phyloP scores from a whole-genome alignment of 495 filamentous ascomycete genomes.

The Penicillium crystallinum region DNA sequence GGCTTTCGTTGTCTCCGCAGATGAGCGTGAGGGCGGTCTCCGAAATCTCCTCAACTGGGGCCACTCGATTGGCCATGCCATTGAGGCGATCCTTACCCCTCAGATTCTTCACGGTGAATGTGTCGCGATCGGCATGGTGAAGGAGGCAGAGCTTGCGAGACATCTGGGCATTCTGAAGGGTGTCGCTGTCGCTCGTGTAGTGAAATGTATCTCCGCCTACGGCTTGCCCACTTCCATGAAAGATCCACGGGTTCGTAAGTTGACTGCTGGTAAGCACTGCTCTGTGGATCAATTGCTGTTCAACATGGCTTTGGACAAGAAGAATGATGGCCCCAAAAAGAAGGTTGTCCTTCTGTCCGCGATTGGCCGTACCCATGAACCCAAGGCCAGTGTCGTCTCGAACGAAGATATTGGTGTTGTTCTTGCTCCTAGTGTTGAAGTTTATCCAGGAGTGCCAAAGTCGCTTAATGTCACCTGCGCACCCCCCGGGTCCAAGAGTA shows the following conservation, averaged over 20 bases:
- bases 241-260: constrained; percentile 76
- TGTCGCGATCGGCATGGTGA: constrained; percentile 97
- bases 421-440: constrained; percentile 71
- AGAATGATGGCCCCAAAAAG: constrained; percentile 93
- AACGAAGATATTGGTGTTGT: constrained; percentile 82
- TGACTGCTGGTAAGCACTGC: constrained; percentile 83
- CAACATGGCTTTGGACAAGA: constrained; percentile 98
- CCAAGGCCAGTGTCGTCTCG: constrained; percentile 77
- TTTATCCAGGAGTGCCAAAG: constrained; percentile 62
- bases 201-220: constrained; percentile 91
- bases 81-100: constrained; percentile 90
- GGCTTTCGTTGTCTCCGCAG: constrained; percentile 84
- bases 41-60: constrained; percentile 96
- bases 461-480: constrained; percentile 66
- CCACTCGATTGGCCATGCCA: constrained; percentile 96
- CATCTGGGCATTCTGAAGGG: constrained; percentile 84
- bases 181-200: constrained; percentile 80
- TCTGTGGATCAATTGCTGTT: constrained; percentile 82
- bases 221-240: constrained; percentile 81
- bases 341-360: constrained; percentile 92
- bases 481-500: constrained; percentile 94
- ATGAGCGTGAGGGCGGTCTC: constrained; percentile 91
- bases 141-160: constrained; percentile 89
- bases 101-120: constrained; percentile 94
- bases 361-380: constrained; percentile 84